phyloP scores from a whole-genome alignment of 345 rosid genomes.

The Excoecaria agallocha region DNA sequence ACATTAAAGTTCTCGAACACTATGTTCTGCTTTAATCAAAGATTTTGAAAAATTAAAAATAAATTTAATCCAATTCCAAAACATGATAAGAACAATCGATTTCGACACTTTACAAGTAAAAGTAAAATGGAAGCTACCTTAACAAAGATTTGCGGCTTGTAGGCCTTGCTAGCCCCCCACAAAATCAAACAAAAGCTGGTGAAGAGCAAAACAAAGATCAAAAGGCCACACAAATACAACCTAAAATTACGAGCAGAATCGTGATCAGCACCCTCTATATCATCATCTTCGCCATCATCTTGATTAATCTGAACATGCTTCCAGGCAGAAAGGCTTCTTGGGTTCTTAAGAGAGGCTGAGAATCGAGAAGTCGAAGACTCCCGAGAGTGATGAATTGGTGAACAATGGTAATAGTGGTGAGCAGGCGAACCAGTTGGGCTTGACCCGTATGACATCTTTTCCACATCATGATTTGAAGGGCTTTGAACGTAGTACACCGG shows the following conservation, averaged over 20 bases:
- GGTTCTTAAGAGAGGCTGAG: constrained; percentile 69
- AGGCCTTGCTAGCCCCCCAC: constrained; percentile 81
- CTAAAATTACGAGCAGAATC: constrained; percentile 40
- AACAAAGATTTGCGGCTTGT: constrained; percentile 63
- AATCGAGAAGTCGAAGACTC: constrained; percentile 91
- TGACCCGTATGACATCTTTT: constrained; percentile 94
- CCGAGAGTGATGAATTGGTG: constrained; percentile 92
- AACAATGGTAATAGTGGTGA: constrained; percentile 78
- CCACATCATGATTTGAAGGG: constrained; percentile 91
- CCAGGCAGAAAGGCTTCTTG: constrained; percentile 51
- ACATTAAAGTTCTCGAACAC: constrained; percentile 74
- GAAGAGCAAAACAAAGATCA: constrained; percentile 58
- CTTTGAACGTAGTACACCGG: constrained; percentile 90
- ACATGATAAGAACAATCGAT: too few relatives aligned
- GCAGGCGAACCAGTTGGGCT: constrained; percentile 75
- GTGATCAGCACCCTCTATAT: constrained; percentile 25
- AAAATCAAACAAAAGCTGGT: constrained; percentile 63
- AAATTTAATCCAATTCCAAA: too few relatives aligned
- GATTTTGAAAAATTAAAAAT: too few relatives aligned
- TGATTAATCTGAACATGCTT: constrained; percentile 44
- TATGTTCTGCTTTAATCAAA: constrained; percentile 49
- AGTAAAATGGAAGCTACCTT: constrained; percentile 40
- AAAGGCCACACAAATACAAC: constrained; percentile 49
- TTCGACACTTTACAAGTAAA: not conserved
- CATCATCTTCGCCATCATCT: constrained; percentile 33